Percentiles rank a stretch among this genome's conserved stretches.
phyloP scores from a whole-genome alignment of 148 eudicot genomes.

The Camellia granthamiana region DNA sequence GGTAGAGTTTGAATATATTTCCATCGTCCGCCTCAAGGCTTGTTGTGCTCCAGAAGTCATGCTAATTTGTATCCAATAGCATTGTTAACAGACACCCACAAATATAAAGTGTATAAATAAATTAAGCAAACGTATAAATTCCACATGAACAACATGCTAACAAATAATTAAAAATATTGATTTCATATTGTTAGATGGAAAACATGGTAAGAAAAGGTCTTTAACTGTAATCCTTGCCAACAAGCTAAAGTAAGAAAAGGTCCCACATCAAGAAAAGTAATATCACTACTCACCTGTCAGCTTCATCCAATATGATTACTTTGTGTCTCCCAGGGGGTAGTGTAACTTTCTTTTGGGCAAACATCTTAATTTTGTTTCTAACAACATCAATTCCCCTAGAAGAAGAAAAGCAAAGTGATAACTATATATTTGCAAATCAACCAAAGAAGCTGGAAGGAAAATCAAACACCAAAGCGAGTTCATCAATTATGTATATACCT shows the following conservation, averaged over 20 bases:
- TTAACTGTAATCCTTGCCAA: neutral
- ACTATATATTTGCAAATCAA: constrained; percentile 1
- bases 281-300: constrained; percentile 68
- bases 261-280: neutral
- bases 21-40: constrained; percentile 97
- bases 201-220: neutral
- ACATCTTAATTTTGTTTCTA: constrained; percentile 98
- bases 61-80: constrained; percentile 35
- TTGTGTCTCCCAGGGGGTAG: constrained; percentile 95
- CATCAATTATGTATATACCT: constrained; percentile 35
- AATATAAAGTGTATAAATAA: neutral
- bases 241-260: neutral
- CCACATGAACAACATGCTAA: neutral
- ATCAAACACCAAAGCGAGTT: neutral
- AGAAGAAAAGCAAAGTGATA: neutral
- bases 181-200: neutral
- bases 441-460: neutral
- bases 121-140: neutral
- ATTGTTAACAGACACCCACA: constrained; percentile 12
- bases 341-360: constrained; percentile 97
- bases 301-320: constrained; percentile 88
- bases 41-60: constrained; percentile 99
- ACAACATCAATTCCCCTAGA: constrained; percentile 93
- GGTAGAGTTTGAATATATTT: constrained; percentile 90
- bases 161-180: neutral